phyloP scores from a whole-genome alignment of 805 yeast species.

The Cyberlindnera veronae region DNA sequence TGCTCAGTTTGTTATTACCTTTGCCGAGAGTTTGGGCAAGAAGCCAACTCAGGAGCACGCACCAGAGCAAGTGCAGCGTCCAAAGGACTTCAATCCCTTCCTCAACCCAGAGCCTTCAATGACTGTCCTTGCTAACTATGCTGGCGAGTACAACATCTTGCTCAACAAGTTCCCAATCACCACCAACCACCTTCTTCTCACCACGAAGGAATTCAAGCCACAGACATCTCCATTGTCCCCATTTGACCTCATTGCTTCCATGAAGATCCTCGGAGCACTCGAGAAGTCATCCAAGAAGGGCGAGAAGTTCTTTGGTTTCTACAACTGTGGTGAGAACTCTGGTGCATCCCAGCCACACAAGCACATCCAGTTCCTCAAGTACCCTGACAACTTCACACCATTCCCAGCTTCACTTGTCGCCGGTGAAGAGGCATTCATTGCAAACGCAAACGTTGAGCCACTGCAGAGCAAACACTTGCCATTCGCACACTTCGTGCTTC shows the following conservation, averaged over 20 bases:
- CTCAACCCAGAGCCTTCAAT: conserved; percentile 73
- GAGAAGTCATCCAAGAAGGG: conserved; percentile 36
- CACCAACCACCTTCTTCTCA: conserved; percentile 71
- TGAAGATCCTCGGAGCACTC: conserved; percentile 48
- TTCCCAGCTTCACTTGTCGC: conserved; percentile 52
- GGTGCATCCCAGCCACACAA: conserved; percentile 97
- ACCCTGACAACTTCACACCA: conserved; percentile 57
- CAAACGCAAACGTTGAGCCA: conserved; percentile 54
- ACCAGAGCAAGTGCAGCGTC: conserved; percentile 31
- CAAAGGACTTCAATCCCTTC: conserved; percentile 62
- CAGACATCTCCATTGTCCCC: conserved; percentile 74
- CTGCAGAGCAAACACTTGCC: conserved; percentile 57
- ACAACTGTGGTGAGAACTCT: conserved; percentile 80
- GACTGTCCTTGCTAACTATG: conserved; percentile 52
- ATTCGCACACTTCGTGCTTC: conserved; percentile 81
- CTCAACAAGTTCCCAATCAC: conserved; percentile 86
- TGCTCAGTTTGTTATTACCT: conserved; percentile 31
- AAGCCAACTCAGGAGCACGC: conserved; percentile 38
- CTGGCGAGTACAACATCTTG: conserved; percentile 55
- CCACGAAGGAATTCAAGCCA: conserved; percentile 69
- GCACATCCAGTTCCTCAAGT: conserved; percentile 80
- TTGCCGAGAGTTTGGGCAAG: conserved; percentile 30
- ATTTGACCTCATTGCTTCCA: conserved; percentile 60
- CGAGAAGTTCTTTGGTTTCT: conserved; percentile 71
- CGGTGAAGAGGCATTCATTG: conserved; percentile 48